Evolutionary conservation across 1,284 basidiomycete genomes (phyloP).

Genomic region (Lentinula novae-zelandiae): DNA sequence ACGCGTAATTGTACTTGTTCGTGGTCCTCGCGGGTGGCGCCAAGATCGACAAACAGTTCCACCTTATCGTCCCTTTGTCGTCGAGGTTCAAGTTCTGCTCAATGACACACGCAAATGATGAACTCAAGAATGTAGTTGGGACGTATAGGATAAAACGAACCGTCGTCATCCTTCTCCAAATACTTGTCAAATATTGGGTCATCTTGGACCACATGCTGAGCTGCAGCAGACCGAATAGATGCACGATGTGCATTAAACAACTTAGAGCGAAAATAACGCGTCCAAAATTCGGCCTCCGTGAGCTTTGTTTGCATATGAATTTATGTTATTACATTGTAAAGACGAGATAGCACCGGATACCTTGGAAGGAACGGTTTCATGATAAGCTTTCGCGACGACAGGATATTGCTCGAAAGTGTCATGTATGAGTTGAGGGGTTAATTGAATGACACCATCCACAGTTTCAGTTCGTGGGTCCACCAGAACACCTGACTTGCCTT

Average conservation of each 20-base stretch:
- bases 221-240: constrained; percentile 82
- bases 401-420: constrained; percentile 99
- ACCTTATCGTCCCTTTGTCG: constrained; percentile 64
- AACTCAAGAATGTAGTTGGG: not conserved
- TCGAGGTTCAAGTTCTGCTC: constrained; percentile 77
- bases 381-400: constrained; percentile 88
- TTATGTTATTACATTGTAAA: constrained; percentile 12
- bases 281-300: constrained; percentile 92
- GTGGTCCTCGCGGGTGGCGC: constrained; percentile 91
- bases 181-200: constrained; percentile 97
- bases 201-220: constrained; percentile 83
- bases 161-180: constrained; percentile 92
- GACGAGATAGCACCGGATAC: constrained; percentile 32
- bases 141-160: constrained; percentile 38
- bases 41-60: constrained; percentile 81
- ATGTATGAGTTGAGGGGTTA: constrained; percentile 89
- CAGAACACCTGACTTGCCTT: constrained; percentile 81
- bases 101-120: not conserved
- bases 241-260: constrained; percentile 94
- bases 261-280: constrained; percentile 92
- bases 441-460: constrained; percentile 77
- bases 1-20: constrained; percentile 55
- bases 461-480: constrained; percentile 88
- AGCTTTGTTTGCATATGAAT: constrained; percentile 45
- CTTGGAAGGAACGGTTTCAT: constrained; percentile 87